These are phyloP conservation scores for Lathyrus tuberosus DNA, from an alignment of 306 rosid genomes.

Conservation along the genomic window DNA sequence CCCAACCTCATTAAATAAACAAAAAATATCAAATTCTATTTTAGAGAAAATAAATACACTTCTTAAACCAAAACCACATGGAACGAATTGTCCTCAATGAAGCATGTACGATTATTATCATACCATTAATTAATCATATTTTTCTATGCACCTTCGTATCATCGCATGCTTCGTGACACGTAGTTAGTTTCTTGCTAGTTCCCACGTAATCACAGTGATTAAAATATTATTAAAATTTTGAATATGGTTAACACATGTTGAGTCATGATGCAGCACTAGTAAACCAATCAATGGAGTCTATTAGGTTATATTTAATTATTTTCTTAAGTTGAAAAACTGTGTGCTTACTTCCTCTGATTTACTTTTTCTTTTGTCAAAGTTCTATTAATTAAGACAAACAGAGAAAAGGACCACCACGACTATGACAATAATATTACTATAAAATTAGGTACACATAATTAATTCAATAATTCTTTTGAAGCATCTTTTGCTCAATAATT, in stretches of 20 bases:
- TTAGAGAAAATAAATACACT: not conserved
- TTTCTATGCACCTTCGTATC: not conserved
- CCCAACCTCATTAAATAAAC: not conserved
- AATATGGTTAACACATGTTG: conserved; percentile 30
- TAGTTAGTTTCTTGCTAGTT: conserved; percentile 8
- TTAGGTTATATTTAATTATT: not conserved
- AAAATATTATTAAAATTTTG: conserved; percentile 1
- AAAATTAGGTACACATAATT: not conserved
- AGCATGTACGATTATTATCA: conserved; percentile 12
- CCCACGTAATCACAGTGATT: conserved; percentile 35
- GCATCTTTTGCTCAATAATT: not conserved
- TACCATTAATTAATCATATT: conserved; percentile 14
- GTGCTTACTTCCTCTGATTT: conserved; percentile 35
- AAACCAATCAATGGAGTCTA: not conserved
- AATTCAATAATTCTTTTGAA: not conserved
- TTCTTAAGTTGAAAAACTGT: conserved; percentile 36
- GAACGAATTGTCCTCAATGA: not conserved
- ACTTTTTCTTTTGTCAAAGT: not conserved
- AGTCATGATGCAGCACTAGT: conserved; percentile 37
- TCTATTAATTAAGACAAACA: not conserved
- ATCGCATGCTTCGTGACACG: conserved; percentile 37
- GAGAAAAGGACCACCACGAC: conserved; percentile 4
- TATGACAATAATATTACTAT: conserved; percentile 10
- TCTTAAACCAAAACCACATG: conserved; percentile 7
- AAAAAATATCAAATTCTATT: not conserved